Evolutionary conservation across 2,329 filamentous ascomycete genomes (phyloP).

Genomic region (Celoporthe dispersa): DNA sequence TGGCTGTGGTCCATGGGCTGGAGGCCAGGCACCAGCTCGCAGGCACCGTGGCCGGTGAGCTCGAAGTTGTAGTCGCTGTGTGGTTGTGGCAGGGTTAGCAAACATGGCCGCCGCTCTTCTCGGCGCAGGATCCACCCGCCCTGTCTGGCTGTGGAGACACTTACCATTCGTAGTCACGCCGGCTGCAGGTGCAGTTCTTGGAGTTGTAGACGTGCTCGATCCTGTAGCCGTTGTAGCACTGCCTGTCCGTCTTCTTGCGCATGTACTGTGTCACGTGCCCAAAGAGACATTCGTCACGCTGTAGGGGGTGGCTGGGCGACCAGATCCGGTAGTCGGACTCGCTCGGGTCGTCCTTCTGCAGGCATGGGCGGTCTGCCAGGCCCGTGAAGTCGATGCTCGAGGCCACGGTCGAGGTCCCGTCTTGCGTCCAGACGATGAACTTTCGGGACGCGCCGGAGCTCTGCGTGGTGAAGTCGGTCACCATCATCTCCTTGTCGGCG

Average conservation of each 20-base stretch:
- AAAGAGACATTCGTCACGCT: constrained; percentile 83
- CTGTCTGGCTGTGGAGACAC: constrained; percentile 37
- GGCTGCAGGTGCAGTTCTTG: constrained; percentile 80
- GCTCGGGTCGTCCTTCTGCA: constrained; percentile 61
- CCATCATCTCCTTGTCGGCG: constrained; percentile 68
- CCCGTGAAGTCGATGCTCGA: constrained; percentile 90
- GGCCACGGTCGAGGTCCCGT: constrained; percentile 65
- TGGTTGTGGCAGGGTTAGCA: constrained; percentile 35
- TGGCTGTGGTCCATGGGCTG: constrained; percentile 57
- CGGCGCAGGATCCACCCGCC: neutral
- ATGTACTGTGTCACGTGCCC: constrained; percentile 89
- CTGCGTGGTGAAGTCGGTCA: constrained; percentile 84
- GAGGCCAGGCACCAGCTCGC: constrained; percentile 75
- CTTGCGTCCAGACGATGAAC: constrained; percentile 85
- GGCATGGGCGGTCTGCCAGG: constrained; percentile 74
- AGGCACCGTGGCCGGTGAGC: constrained; percentile 75
- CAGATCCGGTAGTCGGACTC: constrained; percentile 81
- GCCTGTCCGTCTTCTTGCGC: constrained; percentile 78
- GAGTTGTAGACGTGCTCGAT: constrained; percentile 74
- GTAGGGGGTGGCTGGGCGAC: constrained; percentile 82
- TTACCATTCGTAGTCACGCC: constrained; percentile 91
- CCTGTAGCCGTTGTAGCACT: constrained; percentile 81
- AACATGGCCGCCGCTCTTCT: neutral
- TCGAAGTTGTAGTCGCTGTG: constrained; percentile 91
- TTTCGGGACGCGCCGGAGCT: constrained; percentile 88